Conservation (phyloP, 176 grass and related monocot genomes). For the Echinochloa phyllopogon region DNA sequence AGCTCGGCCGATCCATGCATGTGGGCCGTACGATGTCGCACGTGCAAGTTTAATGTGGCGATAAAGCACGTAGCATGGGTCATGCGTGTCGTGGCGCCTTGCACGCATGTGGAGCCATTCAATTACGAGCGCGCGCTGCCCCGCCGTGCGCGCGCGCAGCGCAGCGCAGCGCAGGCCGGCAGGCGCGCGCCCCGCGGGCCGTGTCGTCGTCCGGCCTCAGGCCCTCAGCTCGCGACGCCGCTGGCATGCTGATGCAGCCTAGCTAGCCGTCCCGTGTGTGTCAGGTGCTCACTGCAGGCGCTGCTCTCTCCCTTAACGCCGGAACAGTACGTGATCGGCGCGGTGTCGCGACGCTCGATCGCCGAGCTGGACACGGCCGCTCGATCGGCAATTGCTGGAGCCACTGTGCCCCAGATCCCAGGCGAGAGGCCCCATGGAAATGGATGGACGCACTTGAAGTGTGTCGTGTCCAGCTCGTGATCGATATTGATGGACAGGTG, state of each 20-base stretch:
- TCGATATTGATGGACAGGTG: too few relatives aligned
- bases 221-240: neutral
- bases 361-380: constrained; percentile 2
- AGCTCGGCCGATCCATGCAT: neutral
- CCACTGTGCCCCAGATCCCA: neutral
- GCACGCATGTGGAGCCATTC: constrained; percentile 37
- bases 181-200: neutral
- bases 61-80: neutral
- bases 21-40: constrained; percentile 48
- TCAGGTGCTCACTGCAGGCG: constrained; percentile 38
- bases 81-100: neutral
- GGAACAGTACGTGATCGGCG: constrained; percentile 34
- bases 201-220: neutral
- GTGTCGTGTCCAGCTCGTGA: neutral
- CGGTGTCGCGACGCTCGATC: constrained; percentile 8
- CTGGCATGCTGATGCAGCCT: too few relatives aligned
- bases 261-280: constrained; percentile 3
- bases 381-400: constrained; percentile 9
- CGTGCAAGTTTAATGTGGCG: constrained; percentile 47
- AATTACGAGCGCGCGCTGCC: constrained; percentile 11
- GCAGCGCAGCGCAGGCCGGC: neutral
- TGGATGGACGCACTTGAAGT: neutral
- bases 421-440: neutral
- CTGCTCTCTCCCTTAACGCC: constrained; percentile 25
- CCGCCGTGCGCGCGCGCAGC: neutral